A percentile compares a stretch with the other conserved stretches of the same genome.
These are phyloP conservation scores for Pythium utonaiense DNA, from an alignment of 352 stramenopile genomes.

Conservation along the genomic window DNA sequence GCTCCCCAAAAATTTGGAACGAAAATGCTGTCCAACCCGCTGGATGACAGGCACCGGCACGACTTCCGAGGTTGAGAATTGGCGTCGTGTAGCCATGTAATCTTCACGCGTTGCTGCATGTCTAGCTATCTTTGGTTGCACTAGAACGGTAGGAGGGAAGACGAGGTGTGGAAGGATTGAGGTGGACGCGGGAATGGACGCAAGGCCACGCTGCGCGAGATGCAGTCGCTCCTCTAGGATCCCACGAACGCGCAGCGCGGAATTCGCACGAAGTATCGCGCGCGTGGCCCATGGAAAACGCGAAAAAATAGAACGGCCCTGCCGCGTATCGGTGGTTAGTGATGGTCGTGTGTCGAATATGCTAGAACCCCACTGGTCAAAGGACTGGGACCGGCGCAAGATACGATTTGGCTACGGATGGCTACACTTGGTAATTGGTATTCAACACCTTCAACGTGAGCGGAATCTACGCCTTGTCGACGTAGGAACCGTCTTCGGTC, in stretches of 20 bases:
- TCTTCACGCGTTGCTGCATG: neutral
- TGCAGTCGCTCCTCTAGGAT: too few relatives aligned
- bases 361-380: neutral
- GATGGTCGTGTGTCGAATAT: constrained; percentile 2
- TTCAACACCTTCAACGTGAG: too few relatives aligned
- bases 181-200: neutral
- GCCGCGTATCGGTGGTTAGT: neutral
- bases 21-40: neutral
- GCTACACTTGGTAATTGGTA: neutral
- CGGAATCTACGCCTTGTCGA: constrained; percentile 60
- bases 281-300: neutral
- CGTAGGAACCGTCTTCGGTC: constrained; percentile 71
- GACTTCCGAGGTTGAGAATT: neutral
- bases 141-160: neutral
- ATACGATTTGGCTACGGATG: neutral
- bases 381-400: too few relatives aligned
- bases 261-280: neutral
- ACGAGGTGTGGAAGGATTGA: neutral
- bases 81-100: neutral
- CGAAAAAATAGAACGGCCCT: neutral
- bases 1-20: neutral
- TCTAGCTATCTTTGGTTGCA: neutral
- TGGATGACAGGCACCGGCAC: neutral
- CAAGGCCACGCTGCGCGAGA: neutral
- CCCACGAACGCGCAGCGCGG: neutral